Conservation (phyloP, 2,329 filamentous ascomycete genomes). For the Nothopassalora personata region DNA sequence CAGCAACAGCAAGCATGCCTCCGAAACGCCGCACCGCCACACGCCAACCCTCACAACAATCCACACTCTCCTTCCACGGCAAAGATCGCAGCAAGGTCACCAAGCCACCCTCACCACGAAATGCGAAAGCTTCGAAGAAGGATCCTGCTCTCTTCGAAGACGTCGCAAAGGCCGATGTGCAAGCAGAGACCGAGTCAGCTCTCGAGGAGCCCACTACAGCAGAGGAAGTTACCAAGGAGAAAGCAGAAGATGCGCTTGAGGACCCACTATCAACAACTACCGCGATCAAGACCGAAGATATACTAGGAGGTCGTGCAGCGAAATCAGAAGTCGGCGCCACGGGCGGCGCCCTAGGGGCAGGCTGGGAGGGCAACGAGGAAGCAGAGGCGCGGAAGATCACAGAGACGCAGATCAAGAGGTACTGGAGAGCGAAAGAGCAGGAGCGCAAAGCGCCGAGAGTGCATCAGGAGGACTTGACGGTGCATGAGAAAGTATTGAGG, state of each 20-base stretch:
- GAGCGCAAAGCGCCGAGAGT: constrained; percentile 64
- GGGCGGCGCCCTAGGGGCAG: constrained; percentile 39
- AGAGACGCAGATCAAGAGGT: constrained; percentile 64
- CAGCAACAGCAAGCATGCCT: constrained; percentile 34
- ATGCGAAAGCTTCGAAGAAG: constrained; percentile 34
- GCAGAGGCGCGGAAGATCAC: constrained; percentile 59
- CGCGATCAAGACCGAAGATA: constrained; percentile 23
- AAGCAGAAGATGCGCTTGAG: constrained; percentile 32
- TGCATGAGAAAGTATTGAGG: constrained; percentile 79
- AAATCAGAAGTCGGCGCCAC: constrained; percentile 38
- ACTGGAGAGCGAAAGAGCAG: constrained; percentile 70
- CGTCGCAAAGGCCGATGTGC: constrained; percentile 19
- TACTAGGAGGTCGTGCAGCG: constrained; percentile 29
- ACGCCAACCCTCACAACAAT: constrained; percentile 40
- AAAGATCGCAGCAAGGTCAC: constrained; percentile 46
- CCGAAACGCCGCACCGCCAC: constrained; percentile 41
- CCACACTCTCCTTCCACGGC: constrained; percentile 59
- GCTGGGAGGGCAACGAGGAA: constrained; percentile 41
- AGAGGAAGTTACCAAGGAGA: constrained; percentile 37
- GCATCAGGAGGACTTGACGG: constrained; percentile 67
- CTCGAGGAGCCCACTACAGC: constrained; percentile 34
- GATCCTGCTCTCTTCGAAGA: constrained; percentile 34
- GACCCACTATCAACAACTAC: constrained; percentile 22
- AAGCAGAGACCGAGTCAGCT: constrained; percentile 27
- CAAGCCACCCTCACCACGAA: constrained; percentile 45